Evolutionary conservation across 1,139 yeast genomes (phyloP), one percentile per base, ranked within the genome.

Genomic region (Nakaseomyces sp.): DNA sequence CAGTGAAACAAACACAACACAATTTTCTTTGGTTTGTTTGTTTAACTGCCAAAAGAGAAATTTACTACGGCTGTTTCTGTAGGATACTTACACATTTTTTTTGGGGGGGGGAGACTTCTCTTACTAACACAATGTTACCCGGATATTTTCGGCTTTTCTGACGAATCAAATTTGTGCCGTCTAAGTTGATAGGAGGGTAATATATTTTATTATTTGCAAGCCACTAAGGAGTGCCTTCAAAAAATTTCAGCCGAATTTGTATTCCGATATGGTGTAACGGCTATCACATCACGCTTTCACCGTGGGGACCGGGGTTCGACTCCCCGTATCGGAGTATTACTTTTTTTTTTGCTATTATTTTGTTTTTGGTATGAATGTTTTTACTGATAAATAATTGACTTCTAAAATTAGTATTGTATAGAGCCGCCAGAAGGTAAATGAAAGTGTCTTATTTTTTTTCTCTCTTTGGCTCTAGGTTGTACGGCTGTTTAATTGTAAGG

Each of bases 281-380:
- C 62, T 57, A 58, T 58, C 62, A 60, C 63, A 58, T 51, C 61
- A 51, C 63, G 63, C 63, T 60, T 58, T 58, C 63, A 58, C 64
- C 63, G 63, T 58, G 60, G 64, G 56, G 61, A 60, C 63, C 64
- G 60, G 63, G 64, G 64, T 60, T 58, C 64, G 64, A 60, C 64
- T 60, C 64, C 63, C 64, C 60, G 64, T 54, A 60, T 58, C 63
- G 64, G 63, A 60, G 61, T 40, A 24, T 48, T 46, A 39, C 8
- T 8, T 26, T 19, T 25, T 29, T 28, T 28, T 28, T 36, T 26
- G 1, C 39, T 40, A 22, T 22, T 19, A 18, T 29, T 30, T 35
- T 28, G 2, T 3, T 9, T 22, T 22, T 22, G 1, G 6, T 6
- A 22, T 22, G 24, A 22, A 22, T 7, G 9, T 2, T 9, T 9